Conservation (phyloP, 108 stramenopile genomes). For the Cyclotella distinguenda region DNA sequence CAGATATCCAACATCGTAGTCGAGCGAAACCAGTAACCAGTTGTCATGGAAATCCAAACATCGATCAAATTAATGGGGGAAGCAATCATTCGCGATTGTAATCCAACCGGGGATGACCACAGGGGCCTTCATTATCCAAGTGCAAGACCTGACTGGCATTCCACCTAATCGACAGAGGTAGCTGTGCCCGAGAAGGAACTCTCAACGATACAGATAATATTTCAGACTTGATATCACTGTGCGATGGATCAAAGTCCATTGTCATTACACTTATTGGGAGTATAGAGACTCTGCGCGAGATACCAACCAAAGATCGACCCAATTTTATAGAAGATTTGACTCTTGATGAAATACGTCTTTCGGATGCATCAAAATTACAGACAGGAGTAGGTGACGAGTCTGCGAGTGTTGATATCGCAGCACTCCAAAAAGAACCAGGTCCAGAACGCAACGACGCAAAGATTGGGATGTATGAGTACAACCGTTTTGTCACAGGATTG, state of each 20-base stretch:
- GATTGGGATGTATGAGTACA: conserved; percentile 40
- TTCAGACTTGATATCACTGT: neutral
- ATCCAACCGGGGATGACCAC: conserved; percentile 22
- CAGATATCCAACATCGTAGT: too few species aligned
- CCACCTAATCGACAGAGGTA: conserved; percentile 53
- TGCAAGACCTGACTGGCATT: conserved; percentile 44
- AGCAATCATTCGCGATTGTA: conserved; percentile 20
- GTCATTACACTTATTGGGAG: conserved; percentile 57
- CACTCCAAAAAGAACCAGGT: conserved; percentile 38
- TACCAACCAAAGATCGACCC: conserved; percentile 13
- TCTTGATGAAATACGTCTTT: conserved; percentile 26
- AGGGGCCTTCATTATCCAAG: conserved; percentile 32
- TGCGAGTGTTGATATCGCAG: conserved; percentile 39
- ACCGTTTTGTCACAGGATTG: conserved; percentile 52
- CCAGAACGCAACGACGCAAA: conserved; percentile 25
- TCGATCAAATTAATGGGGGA: conserved; percentile 58
- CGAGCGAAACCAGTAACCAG: too few species aligned
- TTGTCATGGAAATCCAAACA: conserved; percentile 5
- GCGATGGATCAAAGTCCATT: neutral
- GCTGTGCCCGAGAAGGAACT: conserved; percentile 39
- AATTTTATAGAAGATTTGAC: conserved; percentile 57
- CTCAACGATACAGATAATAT: conserved; percentile 41
- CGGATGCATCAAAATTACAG: conserved; percentile 10
- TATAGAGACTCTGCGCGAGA: conserved; percentile 45
- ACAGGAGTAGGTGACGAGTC: conserved; percentile 8